phyloP scores from a whole-genome alignment of 257 asterid species.

The Solanum clarkiae region DNA sequence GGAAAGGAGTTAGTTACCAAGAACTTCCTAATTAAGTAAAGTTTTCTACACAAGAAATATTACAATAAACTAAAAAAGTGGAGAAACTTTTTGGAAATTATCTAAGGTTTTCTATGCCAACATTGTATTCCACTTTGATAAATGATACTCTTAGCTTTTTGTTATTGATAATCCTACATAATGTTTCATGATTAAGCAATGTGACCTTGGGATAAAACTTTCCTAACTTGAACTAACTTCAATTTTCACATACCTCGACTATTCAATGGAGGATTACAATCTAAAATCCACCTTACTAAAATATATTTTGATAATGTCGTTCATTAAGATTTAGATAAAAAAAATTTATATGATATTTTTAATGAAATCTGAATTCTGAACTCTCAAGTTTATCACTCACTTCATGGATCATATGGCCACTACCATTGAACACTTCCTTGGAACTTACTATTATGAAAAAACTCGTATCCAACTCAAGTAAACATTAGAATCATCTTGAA shows the following conservation, averaged over 20 bases:
- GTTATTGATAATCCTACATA: neutral
- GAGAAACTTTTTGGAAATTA: neutral
- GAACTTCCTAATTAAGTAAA: neutral
- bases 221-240: neutral
- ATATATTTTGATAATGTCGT: neutral
- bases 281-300: neutral
- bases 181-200: neutral
- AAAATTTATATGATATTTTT: accelerated
- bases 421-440: neutral
- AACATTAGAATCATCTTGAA: no score
- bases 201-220: neutral
- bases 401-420: no score
- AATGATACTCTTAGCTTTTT: neutral
- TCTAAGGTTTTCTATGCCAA: neutral
- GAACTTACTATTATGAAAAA: neutral
- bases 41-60: neutral
- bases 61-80: neutral
- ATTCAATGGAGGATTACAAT: neutral
- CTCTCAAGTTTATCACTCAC: neutral
- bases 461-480: neutral
- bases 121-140: neutral
- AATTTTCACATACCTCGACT: neutral
- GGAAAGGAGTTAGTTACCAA: neutral
- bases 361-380: neutral
- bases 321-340: neutral